Conservation (phyloP, 306 rosid species). For the Cajanus cajan region DNA sequence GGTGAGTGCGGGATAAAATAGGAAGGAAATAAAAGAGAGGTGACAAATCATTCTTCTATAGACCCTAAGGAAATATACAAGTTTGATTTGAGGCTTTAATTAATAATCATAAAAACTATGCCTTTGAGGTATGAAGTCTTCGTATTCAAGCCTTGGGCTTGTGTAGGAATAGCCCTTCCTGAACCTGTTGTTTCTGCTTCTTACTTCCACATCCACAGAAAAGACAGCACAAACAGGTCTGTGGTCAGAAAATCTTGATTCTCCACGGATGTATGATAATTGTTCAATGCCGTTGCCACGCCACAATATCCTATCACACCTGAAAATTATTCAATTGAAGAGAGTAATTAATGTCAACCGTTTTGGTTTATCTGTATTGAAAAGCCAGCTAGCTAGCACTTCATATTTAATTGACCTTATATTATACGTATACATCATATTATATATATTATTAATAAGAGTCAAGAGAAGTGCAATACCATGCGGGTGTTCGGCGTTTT, state of each 20-base stretch:
- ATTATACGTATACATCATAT: too few species aligned
- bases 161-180: constrained; percentile 72
- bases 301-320: constrained; percentile 93
- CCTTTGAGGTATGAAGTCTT: constrained; percentile 71
- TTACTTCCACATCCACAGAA: constrained; percentile 64
- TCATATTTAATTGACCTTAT: background rate
- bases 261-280: constrained; percentile 68
- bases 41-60: constrained; percentile 6
- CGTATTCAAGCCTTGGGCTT: constrained; percentile 52
- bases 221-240: constrained; percentile 80
- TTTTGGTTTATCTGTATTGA: background rate
- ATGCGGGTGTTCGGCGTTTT: constrained; percentile 90
- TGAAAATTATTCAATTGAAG: constrained; percentile 26
- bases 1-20: constrained; percentile 8
- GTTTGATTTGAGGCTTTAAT: constrained; percentile 22
- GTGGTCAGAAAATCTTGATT: constrained; percentile 85
- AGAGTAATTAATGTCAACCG: background rate
- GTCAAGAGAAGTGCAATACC: constrained; percentile 39
- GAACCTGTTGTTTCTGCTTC: constrained; percentile 55
- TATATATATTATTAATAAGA: background rate
- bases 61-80: constrained; percentile 45
- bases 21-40: constrained; percentile 12
- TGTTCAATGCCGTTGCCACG: constrained; percentile 74
- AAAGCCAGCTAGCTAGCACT: background rate
- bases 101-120: constrained; percentile 71